These are phyloP conservation scores for Fraxinus americana DNA, from an alignment of 257 asterid genomes.

Conservation along the genomic window DNA sequence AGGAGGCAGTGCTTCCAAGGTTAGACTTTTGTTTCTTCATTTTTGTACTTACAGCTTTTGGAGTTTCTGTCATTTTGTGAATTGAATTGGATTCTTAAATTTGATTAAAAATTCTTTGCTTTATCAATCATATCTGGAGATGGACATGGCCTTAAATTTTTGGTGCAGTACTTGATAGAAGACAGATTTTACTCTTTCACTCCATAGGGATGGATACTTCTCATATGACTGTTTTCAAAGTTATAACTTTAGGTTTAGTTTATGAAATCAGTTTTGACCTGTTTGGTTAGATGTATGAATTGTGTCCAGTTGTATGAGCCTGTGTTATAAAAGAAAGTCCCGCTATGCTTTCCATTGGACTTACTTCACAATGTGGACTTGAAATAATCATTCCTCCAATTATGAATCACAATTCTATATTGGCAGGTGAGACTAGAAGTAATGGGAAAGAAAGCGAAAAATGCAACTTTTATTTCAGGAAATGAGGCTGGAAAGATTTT, in stretches of 20 bases:
- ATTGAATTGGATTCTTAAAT: background rate
- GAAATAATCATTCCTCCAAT: background rate
- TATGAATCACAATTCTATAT: background rate
- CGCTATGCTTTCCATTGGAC: background rate
- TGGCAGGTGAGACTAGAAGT: slow-evolving; percentile 81
- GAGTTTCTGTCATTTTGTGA: background rate
- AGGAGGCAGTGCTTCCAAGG: slow-evolving; percentile 78
- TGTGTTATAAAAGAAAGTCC: background rate
- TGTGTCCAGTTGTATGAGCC: too few relatives aligned
- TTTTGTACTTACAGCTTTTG: too few relatives aligned
- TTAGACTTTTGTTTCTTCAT: slow-evolving; percentile 11
- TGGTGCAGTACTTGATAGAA: background rate
- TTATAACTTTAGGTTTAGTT: too few relatives aligned
- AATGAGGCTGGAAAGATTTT: slow-evolving; percentile 87
- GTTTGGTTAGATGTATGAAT: too few relatives aligned
- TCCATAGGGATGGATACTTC: too few relatives aligned
- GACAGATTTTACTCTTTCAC: too few relatives aligned
- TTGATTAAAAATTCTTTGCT: background rate
- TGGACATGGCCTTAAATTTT: background rate
- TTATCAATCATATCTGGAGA: background rate
- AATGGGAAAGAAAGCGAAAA: slow-evolving; percentile 91
- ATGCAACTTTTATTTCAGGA: slow-evolving; percentile 84
- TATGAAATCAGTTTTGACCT: too few relatives aligned
- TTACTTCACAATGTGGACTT: background rate
- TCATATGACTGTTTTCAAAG: too few relatives aligned